Evolutionary conservation across 2,329 filamentous ascomycete genomes (phyloP), one percentile per base, ranked within the genome.

Genomic region (Neonectria sp.): DNA sequence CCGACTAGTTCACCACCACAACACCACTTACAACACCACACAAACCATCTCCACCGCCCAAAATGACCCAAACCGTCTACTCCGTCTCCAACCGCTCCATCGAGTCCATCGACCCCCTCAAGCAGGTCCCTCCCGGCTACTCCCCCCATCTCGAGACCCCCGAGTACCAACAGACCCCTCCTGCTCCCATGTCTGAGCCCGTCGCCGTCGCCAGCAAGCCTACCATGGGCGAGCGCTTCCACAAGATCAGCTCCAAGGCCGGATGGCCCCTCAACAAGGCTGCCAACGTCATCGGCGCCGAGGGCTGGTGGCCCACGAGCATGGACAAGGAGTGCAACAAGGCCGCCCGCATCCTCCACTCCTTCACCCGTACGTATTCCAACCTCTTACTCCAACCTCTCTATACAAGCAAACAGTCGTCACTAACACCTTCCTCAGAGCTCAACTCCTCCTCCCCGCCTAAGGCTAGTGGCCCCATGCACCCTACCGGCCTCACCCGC

Each of bases 281-380:
- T 21, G 91, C 89, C 58, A 92, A 93, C 79, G 88, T 88, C 70
- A 80, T 94, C 48, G 92, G 92, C 67, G 88, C 90, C 29, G 92
- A 94, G 77, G 91, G 91, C 13, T 94, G 93, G 77, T 94, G 92
- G 92, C 92, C 92, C 3, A 92, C 90, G 31, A 89, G 88, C 5
- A 82, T 94, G 73, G 91, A 93, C 74, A 91, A 91, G 76, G 92
- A 94, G 81, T 90, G 90, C 75, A 91, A 92, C 82, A 94, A 94
- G 81, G 91, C 92, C 3, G 92, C 92, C 25, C 86, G 92, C 31
- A 94, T 94, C 55, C 81, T 94, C 65, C 86, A 91, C 73, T 92
- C 90, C 71, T 94, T 94, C 79, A 93, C 91, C 82, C 91, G 81
- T 83, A 67, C 55, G 79, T 76, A n/a, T 8, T 4, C 17, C 35